These are phyloP conservation scores for Coleophoma crateriformis DNA, from an alignment of 2,329 filamentous ascomycete genomes.

Conservation along the genomic window DNA sequence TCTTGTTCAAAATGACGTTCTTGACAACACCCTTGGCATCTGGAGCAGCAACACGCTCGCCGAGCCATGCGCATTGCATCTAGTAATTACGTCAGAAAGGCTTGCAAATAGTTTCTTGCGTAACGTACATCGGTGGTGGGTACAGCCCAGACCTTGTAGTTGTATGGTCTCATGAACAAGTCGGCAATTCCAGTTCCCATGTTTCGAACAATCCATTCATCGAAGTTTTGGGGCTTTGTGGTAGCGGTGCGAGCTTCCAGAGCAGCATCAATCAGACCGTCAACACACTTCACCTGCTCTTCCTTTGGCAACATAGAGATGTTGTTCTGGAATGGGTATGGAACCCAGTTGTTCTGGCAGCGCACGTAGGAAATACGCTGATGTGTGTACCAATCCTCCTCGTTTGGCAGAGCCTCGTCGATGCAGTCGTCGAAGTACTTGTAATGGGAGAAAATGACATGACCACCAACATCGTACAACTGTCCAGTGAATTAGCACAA, in stretches of 20 bases:
- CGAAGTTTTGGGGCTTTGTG: conserved; percentile 93
- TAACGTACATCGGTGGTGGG: conserved; percentile 81
- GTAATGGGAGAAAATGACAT: conserved; percentile 61
- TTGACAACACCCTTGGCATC: conserved; percentile 89
- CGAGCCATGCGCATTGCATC: conserved; percentile 99
- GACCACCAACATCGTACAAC: conserved; percentile 84
- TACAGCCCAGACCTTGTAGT: conserved; percentile 99
- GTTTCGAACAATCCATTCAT: conserved; percentile 96
- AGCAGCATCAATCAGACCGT: conserved; percentile 93
- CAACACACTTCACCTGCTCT: conserved; percentile 90
- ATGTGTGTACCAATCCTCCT: conserved; percentile 95
- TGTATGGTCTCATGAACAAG: conserved; percentile 98
- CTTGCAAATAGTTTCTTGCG: background rate
- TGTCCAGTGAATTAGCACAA: conserved; percentile 32
- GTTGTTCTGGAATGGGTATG: conserved; percentile 99
- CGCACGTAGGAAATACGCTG: conserved; percentile 99
- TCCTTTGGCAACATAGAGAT: conserved; percentile 97
- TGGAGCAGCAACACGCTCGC: conserved; percentile 95
- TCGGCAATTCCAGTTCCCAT: conserved; percentile 86
- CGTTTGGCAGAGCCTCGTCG: conserved; percentile 89
- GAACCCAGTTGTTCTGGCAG: conserved; percentile 94
- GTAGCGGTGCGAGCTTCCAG: conserved; percentile 79
- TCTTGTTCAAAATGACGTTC: conserved; percentile 95
- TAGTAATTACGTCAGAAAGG: conserved; percentile 29
- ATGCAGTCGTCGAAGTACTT: conserved; percentile 99